A percentile compares a stretch with the other conserved stretches of the same genome.
Conservation (phyloP, 257 asterid genomes). For the Craterostigma plantagineum region DNA sequence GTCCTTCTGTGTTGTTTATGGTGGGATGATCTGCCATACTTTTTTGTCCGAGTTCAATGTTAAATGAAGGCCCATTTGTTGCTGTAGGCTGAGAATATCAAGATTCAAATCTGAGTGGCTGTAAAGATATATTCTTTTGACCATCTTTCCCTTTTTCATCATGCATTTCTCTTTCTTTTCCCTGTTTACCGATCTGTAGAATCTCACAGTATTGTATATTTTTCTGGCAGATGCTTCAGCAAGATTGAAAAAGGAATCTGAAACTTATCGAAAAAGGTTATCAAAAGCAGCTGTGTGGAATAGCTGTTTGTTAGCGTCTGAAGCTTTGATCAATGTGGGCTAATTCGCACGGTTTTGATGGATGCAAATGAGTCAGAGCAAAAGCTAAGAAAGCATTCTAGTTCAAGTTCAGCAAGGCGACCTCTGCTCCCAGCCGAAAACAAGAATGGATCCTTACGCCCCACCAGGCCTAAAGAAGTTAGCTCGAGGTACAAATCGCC, state of each 20-base stretch:
- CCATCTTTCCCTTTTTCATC: slow-evolving; percentile 2
- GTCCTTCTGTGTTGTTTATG: too few species aligned
- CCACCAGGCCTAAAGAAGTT: slow-evolving; percentile 51
- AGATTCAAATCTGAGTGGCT: neutral
- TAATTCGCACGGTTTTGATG: neutral
- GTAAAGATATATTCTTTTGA: neutral
- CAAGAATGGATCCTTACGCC: slow-evolving; percentile 35
- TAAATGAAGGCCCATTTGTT: too few species aligned
- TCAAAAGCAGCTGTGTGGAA: neutral
- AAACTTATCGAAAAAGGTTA: neutral
- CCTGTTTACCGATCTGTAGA: too few species aligned
- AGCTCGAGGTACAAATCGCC: slow-evolving; percentile 76
- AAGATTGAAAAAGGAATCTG: neutral
- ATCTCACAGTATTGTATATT: neutral
- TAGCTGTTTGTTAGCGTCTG: neutral
- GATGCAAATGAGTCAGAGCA: neutral
- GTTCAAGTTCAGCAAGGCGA: neutral
- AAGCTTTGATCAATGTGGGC: slow-evolving; percentile 3
- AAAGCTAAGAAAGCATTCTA: neutral
- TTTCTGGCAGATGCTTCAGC: slow-evolving; percentile 1
- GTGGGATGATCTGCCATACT: too few species aligned
- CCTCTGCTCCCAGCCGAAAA: slow-evolving; percentile 10
- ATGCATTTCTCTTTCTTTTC: neutral
- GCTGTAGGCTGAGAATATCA: too few species aligned
- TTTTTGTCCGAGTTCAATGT: too few species aligned